Base-by-base conservation (phyloP, 306 rosid species). In the Ochetophila trinervis region DNA sequence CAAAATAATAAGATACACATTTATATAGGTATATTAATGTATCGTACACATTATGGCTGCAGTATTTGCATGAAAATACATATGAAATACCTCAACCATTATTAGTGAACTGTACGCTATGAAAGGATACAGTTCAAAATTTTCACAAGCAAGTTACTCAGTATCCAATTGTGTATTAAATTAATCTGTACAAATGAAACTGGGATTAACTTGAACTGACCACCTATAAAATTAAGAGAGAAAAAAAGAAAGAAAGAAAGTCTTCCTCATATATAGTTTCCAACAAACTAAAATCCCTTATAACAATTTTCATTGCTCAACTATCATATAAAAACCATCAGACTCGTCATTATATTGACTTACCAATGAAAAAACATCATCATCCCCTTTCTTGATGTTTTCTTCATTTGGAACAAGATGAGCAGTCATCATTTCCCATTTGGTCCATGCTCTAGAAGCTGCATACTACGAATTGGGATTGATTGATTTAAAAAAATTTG, bases 401-500 rank as follows among this genome's bases (percentile, higher is more conserved):
- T 93, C 98, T 58, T 84, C 92, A 76, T 87, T 87, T 69, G 88
- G 93, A 78, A 80, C 69, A 69, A 93, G 98, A 84, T 87, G 96
- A 37, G 95, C 91, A 45, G 93, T 89, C 91, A 82, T 79, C 98
- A 93, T 89, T 86, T 93, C 98, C 98, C 97, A 93, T 73, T 84
- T 93, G 79, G 98, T 93, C 98, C 98, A 93, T 57, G 97, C 96
- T 83, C 94, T 93, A 23, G 98, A 95, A 22, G 98, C 97, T 63
- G 93, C 97, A 81, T 82, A 79, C 98, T 92, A 78, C 12, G 77
- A 79, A 63, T 77, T 44, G 49, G 51, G 65, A 27, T 27, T 1
- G 68, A 64, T 62, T 66, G 21, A 45, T 67, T 60, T 70, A 23
- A 79, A 72, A 58, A 18, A 54, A 24, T 54, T 61, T 64, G 57